Evolutionary conservation across 78 protist genomes (phyloP), one percentile per base, ranked within the genome.

Genomic region (Protostelium mycophagum): DNA sequence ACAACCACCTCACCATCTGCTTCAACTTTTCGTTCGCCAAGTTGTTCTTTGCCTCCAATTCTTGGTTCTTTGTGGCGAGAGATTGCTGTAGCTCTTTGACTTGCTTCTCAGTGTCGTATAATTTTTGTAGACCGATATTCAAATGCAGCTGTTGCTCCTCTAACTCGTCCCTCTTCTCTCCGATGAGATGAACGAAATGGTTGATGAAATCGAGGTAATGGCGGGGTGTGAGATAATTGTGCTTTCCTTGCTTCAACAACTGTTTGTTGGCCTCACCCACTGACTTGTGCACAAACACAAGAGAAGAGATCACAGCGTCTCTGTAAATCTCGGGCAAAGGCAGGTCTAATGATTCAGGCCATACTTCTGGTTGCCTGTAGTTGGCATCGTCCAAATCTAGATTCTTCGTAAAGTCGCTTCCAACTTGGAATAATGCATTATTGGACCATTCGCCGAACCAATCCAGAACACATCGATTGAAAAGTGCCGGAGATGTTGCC

Each of bases 361-460:
- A 87, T 29, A 37, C 0, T 1, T 0, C 25, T 28, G 93, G 96
- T 39, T 86, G 95, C 28, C 28, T 1, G 90, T 92, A 96, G 86
- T 9, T 34, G 35, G 87, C 87, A 9, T 63, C 84, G 63, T 96
- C 98, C 34, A 97, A 87, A 88, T 96, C 98, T 28, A 96, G 90
- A 51, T 86, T 87, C 28, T 38, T 35, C 28, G 99, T 97, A 37
- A 97, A 96, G 88, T 97, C 98, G 1, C 35, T 10, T 38, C 96
- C 97, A 16, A 98, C 98, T 88, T 97, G 98, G 93, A 91, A 88
- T 28, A 97, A 86, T 0, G 99, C 98, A 34, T 88, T 90, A 28
- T 87, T 90, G 28, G 96, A 87, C 99, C 99, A 99, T 38, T 97
- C 98, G 31, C 99, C 99, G 83, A 98, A 97, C 99, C 99, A 98